These are phyloP conservation scores for Eleusine coracana DNA, from an alignment of 176 grass and related monocot genomes.

Conservation along the genomic window DNA sequence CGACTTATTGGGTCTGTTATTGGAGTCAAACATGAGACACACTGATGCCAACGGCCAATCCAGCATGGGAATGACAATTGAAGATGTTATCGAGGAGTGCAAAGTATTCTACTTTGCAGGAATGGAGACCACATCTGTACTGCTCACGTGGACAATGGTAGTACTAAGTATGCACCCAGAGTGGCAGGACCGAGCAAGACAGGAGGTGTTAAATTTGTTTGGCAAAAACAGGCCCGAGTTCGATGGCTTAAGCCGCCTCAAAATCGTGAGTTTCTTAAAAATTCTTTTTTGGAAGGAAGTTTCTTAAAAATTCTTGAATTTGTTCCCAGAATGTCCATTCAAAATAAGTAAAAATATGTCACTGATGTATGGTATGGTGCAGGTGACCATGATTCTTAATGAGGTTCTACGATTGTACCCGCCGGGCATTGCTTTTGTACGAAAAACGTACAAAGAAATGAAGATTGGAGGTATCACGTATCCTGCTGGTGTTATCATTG, in stretches of 20 bases:
- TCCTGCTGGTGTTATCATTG: conserved; percentile 41
- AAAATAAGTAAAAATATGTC: too few relatives aligned
- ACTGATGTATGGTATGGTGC: too few relatives aligned
- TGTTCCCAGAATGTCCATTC: too few relatives aligned
- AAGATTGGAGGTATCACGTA: conserved; percentile 39
- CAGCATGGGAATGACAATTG: conserved; percentile 47
- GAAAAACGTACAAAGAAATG: conserved; percentile 43
- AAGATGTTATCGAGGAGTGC: conserved; percentile 77
- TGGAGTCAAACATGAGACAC: conserved; percentile 56
- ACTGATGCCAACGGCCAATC: conserved; percentile 32
- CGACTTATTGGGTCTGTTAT: conserved; percentile 53
- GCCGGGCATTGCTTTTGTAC: background rate
- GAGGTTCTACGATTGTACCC: conserved; percentile 70
- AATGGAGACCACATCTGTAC: conserved; percentile 67
- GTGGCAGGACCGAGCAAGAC: conserved; percentile 62
- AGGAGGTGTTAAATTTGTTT: conserved; percentile 64
- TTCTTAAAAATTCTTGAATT: background rate
- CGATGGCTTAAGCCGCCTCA: conserved; percentile 53
- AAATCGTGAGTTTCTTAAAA: conserved; percentile 51
- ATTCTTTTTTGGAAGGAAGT: conserved; percentile 11
- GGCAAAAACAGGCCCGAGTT: conserved; percentile 51
- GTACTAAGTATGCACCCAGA: conserved; percentile 57
- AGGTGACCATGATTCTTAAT: conserved; percentile 74
- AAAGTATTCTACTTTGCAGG: conserved; percentile 81
- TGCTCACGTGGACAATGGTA: conserved; percentile 70